Evolutionary conservation across 2,329 filamentous ascomycete species (phyloP), one percentile per base, ranked within the genome.

Genomic region (Sporothrix mexicana): DNA sequence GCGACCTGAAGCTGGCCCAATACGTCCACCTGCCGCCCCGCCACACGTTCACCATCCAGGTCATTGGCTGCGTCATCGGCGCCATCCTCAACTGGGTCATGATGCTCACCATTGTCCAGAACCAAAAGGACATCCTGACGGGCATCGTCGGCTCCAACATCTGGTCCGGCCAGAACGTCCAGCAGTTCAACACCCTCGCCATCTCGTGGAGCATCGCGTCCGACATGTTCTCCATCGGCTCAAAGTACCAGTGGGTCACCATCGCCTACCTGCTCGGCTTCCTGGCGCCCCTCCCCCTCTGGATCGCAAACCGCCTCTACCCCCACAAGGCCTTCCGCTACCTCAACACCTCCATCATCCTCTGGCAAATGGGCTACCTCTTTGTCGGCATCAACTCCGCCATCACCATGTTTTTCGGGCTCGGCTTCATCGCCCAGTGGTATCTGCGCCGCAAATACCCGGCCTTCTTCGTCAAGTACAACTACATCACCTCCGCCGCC

Each of bases 181-280:
- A 87, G 75, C 79, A 72, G 51, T 74, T 72, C 57, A 75, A 75
- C 57, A 70, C 74, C 2, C 70, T 74, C 15, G 72, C 74, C 70
- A 67, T 74, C 62, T 69, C 72, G 5, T 75, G 74, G 72, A 67
- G 70, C 55, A 70, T 73, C 17, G 72, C 67, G 2, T 64, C 59
- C 25, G 61, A 75, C 43, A 75, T 75, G 70, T 75, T 64, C 47
- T 55, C 90, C 7, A 91, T 91, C 78, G 90, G 88, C 72, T 88
- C 89, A 55, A 90, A 89, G 9, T 89, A 88, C 17, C 88, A 89
- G 78, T 92, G 90, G 89, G 91, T 92, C 69, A 89, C 90, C 2
- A 76, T 85, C 10, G 77, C 80, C 9, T 80, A 83, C 66, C 77
- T 84, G 0, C 67, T 86, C 25, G 85, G 85, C 45, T 82, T 85